Conservation (phyloP, 805 yeast species). For the Suhomyces emberorum region DNA sequence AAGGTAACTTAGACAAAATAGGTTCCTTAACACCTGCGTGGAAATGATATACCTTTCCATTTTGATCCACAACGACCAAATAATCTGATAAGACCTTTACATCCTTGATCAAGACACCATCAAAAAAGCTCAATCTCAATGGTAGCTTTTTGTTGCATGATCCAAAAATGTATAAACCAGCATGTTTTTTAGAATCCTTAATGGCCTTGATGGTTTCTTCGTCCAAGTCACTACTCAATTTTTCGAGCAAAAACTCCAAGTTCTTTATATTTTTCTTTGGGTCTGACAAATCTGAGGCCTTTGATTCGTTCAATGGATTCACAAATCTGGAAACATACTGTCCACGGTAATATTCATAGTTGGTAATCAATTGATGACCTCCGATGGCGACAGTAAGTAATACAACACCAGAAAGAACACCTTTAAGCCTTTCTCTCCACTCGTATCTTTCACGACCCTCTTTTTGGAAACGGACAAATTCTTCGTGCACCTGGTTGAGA, state of each 20-base stretch:
- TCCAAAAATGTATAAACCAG: slow-evolving; percentile 40
- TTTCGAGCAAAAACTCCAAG: slow-evolving; percentile 22
- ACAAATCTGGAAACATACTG: slow-evolving; percentile 30
- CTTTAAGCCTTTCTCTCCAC: slow-evolving; percentile 42
- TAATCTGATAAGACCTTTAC: slow-evolving; percentile 48
- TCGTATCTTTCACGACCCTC: slow-evolving; percentile 33
- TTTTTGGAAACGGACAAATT: slow-evolving; percentile 22
- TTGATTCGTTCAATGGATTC: slow-evolving; percentile 36
- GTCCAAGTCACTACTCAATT: slow-evolving; percentile 23
- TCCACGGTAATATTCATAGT: slow-evolving; percentile 40
- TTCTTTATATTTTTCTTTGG: slow-evolving; percentile 28
- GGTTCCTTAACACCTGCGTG: slow-evolving; percentile 39
- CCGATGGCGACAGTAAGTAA: slow-evolving; percentile 39
- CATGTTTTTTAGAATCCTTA: slow-evolving; percentile 19
- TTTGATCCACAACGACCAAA: slow-evolving; percentile 58
- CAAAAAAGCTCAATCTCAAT: slow-evolving; percentile 59
- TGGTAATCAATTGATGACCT: slow-evolving; percentile 39
- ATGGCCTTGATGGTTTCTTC: slow-evolving; percentile 16
- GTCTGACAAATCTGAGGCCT: slow-evolving; percentile 31
- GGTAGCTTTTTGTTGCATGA: slow-evolving; percentile 44
- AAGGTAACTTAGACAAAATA: slow-evolving; percentile 24
- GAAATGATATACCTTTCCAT: slow-evolving; percentile 78
- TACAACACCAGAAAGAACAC: slow-evolving; percentile 40
- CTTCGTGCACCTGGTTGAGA: slow-evolving; percentile 26
- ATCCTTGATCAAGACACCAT: slow-evolving; percentile 54